These are phyloP conservation scores for Synchytrium microbalum DNA, from an alignment of 371 early-diverging fungal genomes.

Conservation along the genomic window DNA sequence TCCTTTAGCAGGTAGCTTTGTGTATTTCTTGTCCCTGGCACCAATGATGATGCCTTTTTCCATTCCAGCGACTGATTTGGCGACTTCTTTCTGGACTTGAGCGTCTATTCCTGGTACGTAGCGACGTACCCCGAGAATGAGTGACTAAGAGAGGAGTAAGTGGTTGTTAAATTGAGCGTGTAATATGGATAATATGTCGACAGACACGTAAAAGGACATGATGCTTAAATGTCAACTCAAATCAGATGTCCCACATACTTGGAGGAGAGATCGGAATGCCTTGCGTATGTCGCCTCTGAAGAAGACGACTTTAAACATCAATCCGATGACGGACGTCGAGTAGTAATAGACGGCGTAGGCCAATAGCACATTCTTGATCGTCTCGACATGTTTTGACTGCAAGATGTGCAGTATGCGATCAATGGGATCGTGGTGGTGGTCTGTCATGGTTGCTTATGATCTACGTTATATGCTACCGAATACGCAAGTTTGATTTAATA, in stretches of 20 bases:
- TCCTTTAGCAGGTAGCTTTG: slow-evolving; percentile 55
- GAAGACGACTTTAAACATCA: not conserved
- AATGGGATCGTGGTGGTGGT: not conserved
- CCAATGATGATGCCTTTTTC: slow-evolving; percentile 52
- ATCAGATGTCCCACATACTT: not conserved
- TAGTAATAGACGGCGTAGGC: not conserved
- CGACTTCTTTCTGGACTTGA: slow-evolving; percentile 44
- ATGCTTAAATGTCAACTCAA: too few relatives aligned
- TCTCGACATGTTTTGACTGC: not conserved
- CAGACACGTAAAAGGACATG: too few relatives aligned
- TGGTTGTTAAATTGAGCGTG: too few relatives aligned
- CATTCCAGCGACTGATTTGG: slow-evolving; percentile 61
- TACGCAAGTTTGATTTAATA: too few relatives aligned
- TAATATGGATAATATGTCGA: too few relatives aligned
- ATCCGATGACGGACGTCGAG: not conserved
- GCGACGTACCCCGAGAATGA: slow-evolving; percentile 16
- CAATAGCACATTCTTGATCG: not conserved
- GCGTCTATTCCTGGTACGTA: slow-evolving; percentile 30
- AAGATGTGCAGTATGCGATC: not conserved
- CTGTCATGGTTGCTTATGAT: too few relatives aligned
- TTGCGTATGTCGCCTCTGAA: not conserved
- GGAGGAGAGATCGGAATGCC: not conserved
- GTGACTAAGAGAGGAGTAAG: slow-evolving; percentile 8
- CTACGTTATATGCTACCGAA: too few relatives aligned
- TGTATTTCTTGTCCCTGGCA: slow-evolving; percentile 53